These are phyloP conservation scores for Diospyros kaki DNA, from an alignment of 148 eudicot species.

Conservation along the genomic window DNA sequence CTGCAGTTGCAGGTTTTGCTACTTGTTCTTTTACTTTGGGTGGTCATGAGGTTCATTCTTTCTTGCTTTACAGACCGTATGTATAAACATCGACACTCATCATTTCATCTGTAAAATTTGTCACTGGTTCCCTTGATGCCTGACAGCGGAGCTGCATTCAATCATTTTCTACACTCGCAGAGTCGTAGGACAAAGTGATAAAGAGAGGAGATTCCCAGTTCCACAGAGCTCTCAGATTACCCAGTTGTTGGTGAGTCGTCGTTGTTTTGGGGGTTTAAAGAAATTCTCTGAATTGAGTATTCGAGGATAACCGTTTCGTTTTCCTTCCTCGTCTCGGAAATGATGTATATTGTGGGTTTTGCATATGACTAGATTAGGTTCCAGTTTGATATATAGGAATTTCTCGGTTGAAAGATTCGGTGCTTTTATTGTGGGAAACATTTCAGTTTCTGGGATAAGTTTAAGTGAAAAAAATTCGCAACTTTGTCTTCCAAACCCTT, in stretches of 20 bases:
- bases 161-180: conserved; percentile 22
- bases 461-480: too few relatives aligned
- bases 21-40: conserved; percentile 3
- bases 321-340: conserved; percentile 4
- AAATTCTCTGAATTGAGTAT: conserved; percentile 17
- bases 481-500: too few relatives aligned
- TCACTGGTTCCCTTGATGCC: conserved; percentile 38
- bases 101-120: conserved; percentile 22
- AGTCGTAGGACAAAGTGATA: conserved; percentile 8
- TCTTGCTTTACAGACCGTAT: not conserved
- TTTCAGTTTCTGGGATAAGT: too few relatives aligned
- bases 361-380: not conserved
- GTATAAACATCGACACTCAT: conserved; percentile 1
- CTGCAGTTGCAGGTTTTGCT: too few relatives aligned
- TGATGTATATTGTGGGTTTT: conserved; percentile 7
- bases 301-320: conserved; percentile 9
- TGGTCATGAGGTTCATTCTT: conserved; percentile 11
- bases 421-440: too few relatives aligned
- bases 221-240: conserved; percentile 12
- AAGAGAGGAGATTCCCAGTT: conserved; percentile 3
- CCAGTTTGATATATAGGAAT: not conserved
- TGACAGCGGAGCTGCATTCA: conserved; percentile 19
- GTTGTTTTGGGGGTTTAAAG: conserved; percentile 10
- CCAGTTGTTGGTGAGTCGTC: conserved; percentile 23
- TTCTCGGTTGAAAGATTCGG: too few relatives aligned